Conservation (phyloP, 202 grass and related monocot genomes). For the Carex sylvatica region DNA sequence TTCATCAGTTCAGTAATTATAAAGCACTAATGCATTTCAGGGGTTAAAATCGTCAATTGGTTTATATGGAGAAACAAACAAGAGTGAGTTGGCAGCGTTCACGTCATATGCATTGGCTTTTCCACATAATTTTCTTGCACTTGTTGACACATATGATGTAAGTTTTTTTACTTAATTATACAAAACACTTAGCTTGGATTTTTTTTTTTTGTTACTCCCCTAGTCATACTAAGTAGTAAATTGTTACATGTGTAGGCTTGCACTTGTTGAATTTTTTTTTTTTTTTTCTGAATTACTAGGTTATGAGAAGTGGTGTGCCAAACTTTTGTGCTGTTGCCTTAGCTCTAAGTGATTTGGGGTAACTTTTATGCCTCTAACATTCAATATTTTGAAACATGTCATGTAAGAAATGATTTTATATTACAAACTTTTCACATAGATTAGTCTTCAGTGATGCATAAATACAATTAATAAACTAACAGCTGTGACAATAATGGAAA, state of each 20-base stretch:
- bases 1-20: constrained; percentile 15
- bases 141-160: constrained; percentile 98
- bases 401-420: background rate
- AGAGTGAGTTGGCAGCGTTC: constrained; percentile 93
- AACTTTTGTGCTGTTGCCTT: constrained; percentile 97
- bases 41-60: constrained; percentile 45
- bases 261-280: background rate
- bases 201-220: background rate
- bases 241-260: background rate
- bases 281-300: constrained; percentile 43
- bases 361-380: constrained; percentile 12
- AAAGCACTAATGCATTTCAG: constrained; percentile 22
- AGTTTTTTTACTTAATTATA: constrained; percentile 33
- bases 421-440: background rate
- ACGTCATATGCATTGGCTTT: constrained; percentile 97
- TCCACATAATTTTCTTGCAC: constrained; percentile 82
- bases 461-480: background rate
- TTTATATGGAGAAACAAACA: constrained; percentile 79
- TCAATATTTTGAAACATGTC: background rate
- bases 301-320: constrained; percentile 86
- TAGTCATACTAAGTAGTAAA: background rate
- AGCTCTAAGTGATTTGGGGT: constrained; percentile 90
- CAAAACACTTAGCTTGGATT: background rate
- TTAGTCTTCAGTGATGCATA: background rate
- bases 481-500: background rate